A percentile compares a stretch with the other conserved stretches of the same genome.
Conservation (phyloP, 1,139 yeast species). For the Oligophagozyma castellii region DNA sequence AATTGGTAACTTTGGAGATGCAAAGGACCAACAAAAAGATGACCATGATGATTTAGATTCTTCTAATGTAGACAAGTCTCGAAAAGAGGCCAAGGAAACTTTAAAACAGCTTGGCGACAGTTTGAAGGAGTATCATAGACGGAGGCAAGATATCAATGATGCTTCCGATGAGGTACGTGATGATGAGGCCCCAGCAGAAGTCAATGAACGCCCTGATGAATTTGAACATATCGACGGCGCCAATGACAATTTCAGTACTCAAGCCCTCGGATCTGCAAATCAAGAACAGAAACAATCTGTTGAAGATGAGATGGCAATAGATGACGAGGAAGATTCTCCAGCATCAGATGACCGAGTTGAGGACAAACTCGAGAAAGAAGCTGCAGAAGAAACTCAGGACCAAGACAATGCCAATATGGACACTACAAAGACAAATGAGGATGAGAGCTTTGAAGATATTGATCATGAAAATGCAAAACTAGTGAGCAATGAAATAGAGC, state of each 20-base stretch:
- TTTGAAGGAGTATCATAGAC: constrained; percentile 78
- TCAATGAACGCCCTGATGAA: constrained; percentile 67
- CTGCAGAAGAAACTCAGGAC: constrained; percentile 7
- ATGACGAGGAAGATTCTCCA: constrained; percentile 51
- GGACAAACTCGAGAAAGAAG: constrained; percentile 15
- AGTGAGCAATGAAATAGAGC: constrained; percentile 36
- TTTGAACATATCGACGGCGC: constrained; percentile 87
- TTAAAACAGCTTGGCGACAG: constrained; percentile 84
- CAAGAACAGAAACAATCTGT: constrained; percentile 66
- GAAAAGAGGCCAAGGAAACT: constrained; percentile 66
- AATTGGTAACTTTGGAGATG: constrained; percentile 57
- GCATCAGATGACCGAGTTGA: no score
- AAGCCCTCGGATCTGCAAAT: constrained; percentile 85
- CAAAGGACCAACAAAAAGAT: constrained; percentile 33
- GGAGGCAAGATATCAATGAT: constrained; percentile 73
- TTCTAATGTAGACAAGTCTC: constrained; percentile 41
- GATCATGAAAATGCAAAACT: constrained; percentile 13
- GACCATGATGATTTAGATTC: constrained; percentile 26
- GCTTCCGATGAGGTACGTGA: constrained; percentile 32
- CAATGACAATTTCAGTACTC: constrained; percentile 61
- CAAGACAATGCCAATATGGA: constrained; percentile 24
- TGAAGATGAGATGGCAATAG: constrained; percentile 79
- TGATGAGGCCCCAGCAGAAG: constrained; percentile 35
- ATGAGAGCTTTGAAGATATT: constrained; percentile 9
- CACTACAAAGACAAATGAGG: constrained; percentile 24